Percentiles rank a stretch among this genome's conserved stretches.
These are phyloP conservation scores for Dalbergia oliveri DNA, from an alignment of 306 rosid genomes.

Conservation along the genomic window DNA sequence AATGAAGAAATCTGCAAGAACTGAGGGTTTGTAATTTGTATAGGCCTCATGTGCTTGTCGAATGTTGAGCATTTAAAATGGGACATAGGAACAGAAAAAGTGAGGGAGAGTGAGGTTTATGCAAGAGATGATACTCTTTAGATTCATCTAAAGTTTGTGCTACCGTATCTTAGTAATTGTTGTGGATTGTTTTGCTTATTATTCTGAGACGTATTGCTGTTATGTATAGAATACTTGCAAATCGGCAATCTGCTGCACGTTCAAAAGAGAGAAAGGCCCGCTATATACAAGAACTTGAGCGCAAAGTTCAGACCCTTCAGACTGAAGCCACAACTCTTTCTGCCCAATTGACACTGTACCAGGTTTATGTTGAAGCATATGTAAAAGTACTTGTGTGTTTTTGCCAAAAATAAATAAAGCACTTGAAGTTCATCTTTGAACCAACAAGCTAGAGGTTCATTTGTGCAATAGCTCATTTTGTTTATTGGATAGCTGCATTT, in stretches of 20 bases:
- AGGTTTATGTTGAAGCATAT: constrained; percentile 63
- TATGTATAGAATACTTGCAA: constrained; percentile 80
- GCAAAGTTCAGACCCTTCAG: constrained; percentile 97
- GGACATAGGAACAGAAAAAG: constrained; percentile 3
- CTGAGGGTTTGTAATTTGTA: constrained; percentile 24
- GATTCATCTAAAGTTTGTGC: constrained; percentile 3
- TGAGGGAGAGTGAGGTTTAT: constrained; percentile 9
- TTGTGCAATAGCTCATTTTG: constrained; percentile 15
- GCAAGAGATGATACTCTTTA: constrained; percentile 2
- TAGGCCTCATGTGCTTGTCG: constrained; percentile 22
- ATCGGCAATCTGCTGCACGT: constrained; percentile 99
- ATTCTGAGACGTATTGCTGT: constrained; percentile 43
- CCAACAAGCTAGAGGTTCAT: background rate
- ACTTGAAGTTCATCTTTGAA: constrained; percentile 7
- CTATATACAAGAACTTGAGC: constrained; percentile 97
- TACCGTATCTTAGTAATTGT: background rate
- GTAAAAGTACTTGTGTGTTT: background rate
- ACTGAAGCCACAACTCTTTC: constrained; percentile 99
- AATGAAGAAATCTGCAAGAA: constrained; percentile 21
- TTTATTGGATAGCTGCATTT: constrained; percentile 12
- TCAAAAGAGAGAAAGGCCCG: constrained; percentile 98
- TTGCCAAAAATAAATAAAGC: background rate
- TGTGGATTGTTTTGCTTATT: background rate
- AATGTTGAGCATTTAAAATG: constrained; percentile 10
- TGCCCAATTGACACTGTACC: constrained; percentile 94